A percentile compares a stretch with the other conserved stretches of the same genome.
phyloP scores from a whole-genome alignment of 306 rosid species.

The Vigna unguiculata region DNA sequence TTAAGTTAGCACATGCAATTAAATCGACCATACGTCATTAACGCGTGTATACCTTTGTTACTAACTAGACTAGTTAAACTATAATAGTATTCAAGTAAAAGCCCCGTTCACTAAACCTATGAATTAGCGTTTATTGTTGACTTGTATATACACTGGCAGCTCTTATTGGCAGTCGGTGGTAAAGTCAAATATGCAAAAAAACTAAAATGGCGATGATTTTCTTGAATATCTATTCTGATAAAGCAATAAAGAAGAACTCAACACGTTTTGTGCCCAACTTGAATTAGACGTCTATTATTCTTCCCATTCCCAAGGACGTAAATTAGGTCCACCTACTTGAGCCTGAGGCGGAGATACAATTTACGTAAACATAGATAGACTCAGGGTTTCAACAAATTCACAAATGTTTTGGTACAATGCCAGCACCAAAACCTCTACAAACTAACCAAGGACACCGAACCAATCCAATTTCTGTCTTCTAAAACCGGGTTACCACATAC shows the following conservation, averaged over 20 bases:
- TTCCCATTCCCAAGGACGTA: slow-evolving; percentile 21
- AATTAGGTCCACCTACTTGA: slow-evolving; percentile 16
- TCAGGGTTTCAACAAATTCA: slow-evolving; percentile 21
- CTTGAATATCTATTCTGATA: slow-evolving; percentile 16
- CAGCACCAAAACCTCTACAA: slow-evolving; percentile 21
- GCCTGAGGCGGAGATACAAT: not conserved
- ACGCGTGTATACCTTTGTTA: not conserved
- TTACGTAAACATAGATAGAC: not conserved
- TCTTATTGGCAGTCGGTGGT: not conserved
- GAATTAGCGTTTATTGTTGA: slow-evolving; percentile 18
- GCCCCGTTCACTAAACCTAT: slow-evolving; percentile 33
- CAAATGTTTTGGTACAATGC: slow-evolving; percentile 10
- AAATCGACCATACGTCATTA: slow-evolving; percentile 6
- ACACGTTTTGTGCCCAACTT: slow-evolving; percentile 31
- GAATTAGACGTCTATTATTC: not conserved
- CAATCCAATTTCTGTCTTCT: no score
- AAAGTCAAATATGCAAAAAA: slow-evolving; percentile 15
- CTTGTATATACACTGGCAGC: slow-evolving; percentile 4
- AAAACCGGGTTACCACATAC: no score
- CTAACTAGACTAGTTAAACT: slow-evolving; percentile 19
- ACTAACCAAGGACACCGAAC: slow-evolving; percentile 10
- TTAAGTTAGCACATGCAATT: not conserved
- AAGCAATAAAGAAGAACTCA: slow-evolving; percentile 6
- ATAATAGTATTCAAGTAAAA: slow-evolving; percentile 12
- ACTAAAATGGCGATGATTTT: slow-evolving; percentile 12